Conservation (phyloP, 1,139 yeast species). For the Yamadazyma taylorii region DNA sequence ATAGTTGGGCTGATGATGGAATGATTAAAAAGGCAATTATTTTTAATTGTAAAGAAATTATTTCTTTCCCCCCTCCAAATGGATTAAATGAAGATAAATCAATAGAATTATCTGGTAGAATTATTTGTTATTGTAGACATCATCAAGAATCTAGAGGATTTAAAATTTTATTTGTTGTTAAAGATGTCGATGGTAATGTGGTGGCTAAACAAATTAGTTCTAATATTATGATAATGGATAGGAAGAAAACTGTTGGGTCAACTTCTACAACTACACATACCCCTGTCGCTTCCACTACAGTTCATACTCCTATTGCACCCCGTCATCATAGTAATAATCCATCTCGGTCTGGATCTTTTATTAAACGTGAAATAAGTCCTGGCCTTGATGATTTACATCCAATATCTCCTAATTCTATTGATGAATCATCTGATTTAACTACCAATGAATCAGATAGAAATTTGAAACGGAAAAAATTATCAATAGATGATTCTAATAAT, state of each 20-base stretch:
- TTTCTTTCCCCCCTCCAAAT: conserved; percentile 68
- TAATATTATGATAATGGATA: conserved; percentile 88
- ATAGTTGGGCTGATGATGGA: conserved; percentile 73
- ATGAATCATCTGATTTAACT: conserved; percentile 64
- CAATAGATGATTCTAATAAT: conserved; percentile 44
- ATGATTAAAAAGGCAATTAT: conserved; percentile 80
- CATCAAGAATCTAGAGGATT: conserved; percentile 86
- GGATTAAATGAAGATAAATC: conserved; percentile 45
- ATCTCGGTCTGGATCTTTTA: conserved; percentile 7
- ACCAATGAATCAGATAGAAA: conserved; percentile 44
- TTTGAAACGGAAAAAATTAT: conserved; percentile 43
- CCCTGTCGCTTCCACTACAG: conserved; percentile 22
- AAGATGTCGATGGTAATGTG: conserved; percentile 56
- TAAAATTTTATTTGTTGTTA: conserved; percentile 67
- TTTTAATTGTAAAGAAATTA: conserved; percentile 85
- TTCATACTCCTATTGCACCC: conserved; percentile 19
- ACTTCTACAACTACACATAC: conserved; percentile 25
- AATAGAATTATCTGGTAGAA: conserved; percentile 78
- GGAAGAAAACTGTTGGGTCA: conserved; percentile 60
- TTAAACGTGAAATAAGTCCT: conserved; percentile 10
- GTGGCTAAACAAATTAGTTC: conserved; percentile 73
- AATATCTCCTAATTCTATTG: conserved; percentile 63
- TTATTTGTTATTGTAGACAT: conserved; percentile 94
- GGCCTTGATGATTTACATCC: conserved; percentile 26
- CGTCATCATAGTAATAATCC: conserved; percentile 22